Base-by-base conservation (phyloP, 306 rosid species). In the Erythrophleum fordii region DNA sequence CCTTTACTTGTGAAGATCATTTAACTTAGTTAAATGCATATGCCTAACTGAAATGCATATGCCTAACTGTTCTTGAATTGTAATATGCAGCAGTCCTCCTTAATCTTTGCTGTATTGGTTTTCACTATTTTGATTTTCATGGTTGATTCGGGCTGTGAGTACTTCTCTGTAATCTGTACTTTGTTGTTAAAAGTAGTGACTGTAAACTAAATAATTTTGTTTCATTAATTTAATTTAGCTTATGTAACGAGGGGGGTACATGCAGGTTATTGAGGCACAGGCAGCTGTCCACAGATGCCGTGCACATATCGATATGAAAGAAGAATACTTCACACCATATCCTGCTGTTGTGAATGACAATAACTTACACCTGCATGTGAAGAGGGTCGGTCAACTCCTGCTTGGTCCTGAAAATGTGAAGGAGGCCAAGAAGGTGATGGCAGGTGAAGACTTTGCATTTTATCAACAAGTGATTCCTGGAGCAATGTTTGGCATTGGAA, bases 401-500 rank as follows among this genome's bases (percentile, higher is more conserved):
- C 86, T 90, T 69, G 93, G 91, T 76, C 82, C 87, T 20, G 80
- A 86, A 48, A 90, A 90, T 80, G 95, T 90, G 59, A 78, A 46
- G 85, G 79, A 41, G 22, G 89, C 78, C 64, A 12, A 62, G 77
- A 87, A 45, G 75, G 76, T 80, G 26, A 83, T 90, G 97, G 93
- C 91, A n/a, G 91, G 92, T 37, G 97, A 92, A 81, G 97, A 92
- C 75, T 85, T 83, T 49, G 90, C 97, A 65, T 87, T 18, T 73
- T 87, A 87, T 82, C 97, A 90, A 72, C 77, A 89, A 81, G 37
- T 81, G 69, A 79, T 89, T 80, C 95, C 95, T 0, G 93, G 93
- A 80, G 39, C 77, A 20, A 67, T 87, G 87, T 28, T 71, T 85
- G 13, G 60, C 83, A 81, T 87, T 53, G 92, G 95, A 78, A 90